These are phyloP conservation scores for Paramecium octaurelia DNA, from an alignment of 73 alveolate genomes.

Conservation along the genomic window DNA sequence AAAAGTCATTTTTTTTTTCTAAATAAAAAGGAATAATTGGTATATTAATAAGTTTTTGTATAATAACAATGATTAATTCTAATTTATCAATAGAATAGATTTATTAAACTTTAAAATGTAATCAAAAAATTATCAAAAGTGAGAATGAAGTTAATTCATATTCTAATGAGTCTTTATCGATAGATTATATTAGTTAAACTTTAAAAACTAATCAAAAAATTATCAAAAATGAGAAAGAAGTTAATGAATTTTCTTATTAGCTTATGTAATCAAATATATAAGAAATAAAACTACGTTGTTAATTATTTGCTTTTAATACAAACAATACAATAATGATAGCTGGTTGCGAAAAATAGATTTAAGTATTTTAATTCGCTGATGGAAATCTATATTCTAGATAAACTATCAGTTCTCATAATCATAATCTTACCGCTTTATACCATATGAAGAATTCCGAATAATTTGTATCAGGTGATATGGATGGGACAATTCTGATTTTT, in stretches of 20 bases:
- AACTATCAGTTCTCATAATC: neutral
- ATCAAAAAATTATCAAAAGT: no score
- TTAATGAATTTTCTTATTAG: neutral
- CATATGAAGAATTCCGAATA: neutral
- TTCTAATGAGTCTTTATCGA: no score
- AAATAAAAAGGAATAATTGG: neutral
- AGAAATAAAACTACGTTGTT: neutral
- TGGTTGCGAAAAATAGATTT: neutral
- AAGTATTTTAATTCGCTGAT: neutral
- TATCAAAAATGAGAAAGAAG: neutral
- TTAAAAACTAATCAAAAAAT: no score
- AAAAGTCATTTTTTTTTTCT: no score
- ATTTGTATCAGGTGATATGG: neutral
- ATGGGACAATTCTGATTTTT: neutral
- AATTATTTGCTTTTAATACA: neutral
- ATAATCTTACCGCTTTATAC: neutral
- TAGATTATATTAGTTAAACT: no score
- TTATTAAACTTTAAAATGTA: no score
- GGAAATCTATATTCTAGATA: neutral
- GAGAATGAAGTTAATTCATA: no score
- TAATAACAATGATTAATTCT: no score
- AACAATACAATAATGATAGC: neutral
- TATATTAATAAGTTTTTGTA: neutral
- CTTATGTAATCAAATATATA: neutral
- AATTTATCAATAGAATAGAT: neutral